Evolutionary conservation across 2,329 filamentous ascomycete species (phyloP), one percentile per base, ranked within the genome.

Genomic region (Aspergillus fischeri): DNA sequence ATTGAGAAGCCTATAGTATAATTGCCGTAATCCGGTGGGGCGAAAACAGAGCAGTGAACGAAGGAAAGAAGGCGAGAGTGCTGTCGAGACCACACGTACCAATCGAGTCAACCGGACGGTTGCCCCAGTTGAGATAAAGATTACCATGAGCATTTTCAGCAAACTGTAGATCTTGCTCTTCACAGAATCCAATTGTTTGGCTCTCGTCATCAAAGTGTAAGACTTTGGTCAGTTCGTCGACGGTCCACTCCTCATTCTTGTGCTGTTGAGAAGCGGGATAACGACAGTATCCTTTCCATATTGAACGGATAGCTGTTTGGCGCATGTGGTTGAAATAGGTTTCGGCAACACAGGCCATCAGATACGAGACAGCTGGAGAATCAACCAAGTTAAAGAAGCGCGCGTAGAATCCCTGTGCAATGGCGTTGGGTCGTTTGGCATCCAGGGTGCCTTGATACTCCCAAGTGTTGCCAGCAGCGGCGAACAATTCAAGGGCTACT

Each of bases 321-420:
- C 85, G 81, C 47, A 87, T 73, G 27, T 81, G 73, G 54, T 82
- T 82, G 71, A 88, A 87, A 60, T 83, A 82, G 10, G 86, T 81
- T 63, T 87, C 85, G 1, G 84, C 82, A 25, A 86, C 83, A 69
- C 85, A 87, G 7, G 81, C 84, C 80, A 86, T 83, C 7, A 87
- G 72, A 64, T 86, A 88, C 0, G 85, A 83, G 1, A 84, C 78
- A 32, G 77, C 74, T 3, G 75, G 75, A 1, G 84, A 86, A 54
- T 77, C 75, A 45, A 87, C 70, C 20, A 85, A 64, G 9, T 74
- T 76, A 77, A 85, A 88, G 63, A 87, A 87, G 2, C 76, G 75
- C 50, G 78, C 72, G 69, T 82, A 84, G 59, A 86, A 83, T 27
- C 81, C 81, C 60, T 84, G 82, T 6, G 82, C 83, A 54, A 85